A percentile compares a stretch with the other conserved stretches of the same genome.
These are phyloP conservation scores for Candida lessepsii DNA, from an alignment of 805 yeast species.

Conservation along the genomic window DNA sequence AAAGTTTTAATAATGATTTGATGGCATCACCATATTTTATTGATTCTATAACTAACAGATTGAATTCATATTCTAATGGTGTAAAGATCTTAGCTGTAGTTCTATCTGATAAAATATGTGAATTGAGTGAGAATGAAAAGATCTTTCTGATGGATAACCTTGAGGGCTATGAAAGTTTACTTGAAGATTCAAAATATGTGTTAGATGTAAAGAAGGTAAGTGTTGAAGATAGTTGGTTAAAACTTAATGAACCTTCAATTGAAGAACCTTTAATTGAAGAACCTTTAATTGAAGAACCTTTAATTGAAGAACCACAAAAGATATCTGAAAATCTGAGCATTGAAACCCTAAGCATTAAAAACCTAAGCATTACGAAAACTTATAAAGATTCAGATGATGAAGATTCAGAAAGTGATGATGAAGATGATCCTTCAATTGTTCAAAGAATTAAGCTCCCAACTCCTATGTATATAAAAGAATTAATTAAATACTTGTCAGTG, in stretches of 20 bases:
- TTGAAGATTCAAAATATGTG: background rate
- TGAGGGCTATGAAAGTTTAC: conserved; percentile 12
- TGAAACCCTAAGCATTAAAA: too few species aligned
- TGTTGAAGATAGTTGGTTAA: conserved; percentile 9
- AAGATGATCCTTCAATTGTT: conserved; percentile 47
- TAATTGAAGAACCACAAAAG: background rate
- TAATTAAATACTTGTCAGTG: conserved; percentile 53
- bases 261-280: conserved; percentile 2
- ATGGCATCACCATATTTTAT: conserved; percentile 43
- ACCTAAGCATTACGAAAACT: background rate
- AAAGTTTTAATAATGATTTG: conserved; percentile 22
- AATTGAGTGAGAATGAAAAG: conserved; percentile 23
- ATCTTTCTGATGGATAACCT: conserved; percentile 25
- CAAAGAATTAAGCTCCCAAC: conserved; percentile 34
- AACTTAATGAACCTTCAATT: conserved; percentile 6
- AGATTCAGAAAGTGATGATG: conserved; percentile 42
- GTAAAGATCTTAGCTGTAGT: conserved; percentile 54
- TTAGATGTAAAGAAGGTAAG: background rate
- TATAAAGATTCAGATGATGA: conserved; percentile 19
- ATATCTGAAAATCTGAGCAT: too few species aligned
- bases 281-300: background rate
- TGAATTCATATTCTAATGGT: conserved; percentile 48
- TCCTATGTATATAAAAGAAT: conserved; percentile 73
- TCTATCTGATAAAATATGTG: conserved; percentile 52
- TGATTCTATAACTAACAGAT: conserved; percentile 50